Base-by-base conservation (phyloP, 148 eudicot genomes). In the Arbutus unedo region DNA sequence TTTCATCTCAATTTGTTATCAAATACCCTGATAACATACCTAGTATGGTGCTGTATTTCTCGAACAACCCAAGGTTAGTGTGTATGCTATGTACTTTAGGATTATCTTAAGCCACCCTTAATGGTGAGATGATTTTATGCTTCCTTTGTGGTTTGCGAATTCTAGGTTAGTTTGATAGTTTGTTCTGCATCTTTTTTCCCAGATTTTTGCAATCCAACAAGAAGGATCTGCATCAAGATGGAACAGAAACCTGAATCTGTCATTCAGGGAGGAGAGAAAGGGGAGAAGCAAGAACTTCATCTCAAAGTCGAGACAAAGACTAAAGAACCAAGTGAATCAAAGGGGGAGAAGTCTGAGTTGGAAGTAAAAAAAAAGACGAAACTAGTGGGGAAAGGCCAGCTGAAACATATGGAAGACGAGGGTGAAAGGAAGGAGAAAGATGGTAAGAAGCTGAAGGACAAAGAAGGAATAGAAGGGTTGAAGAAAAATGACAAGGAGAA, bases 231-330 rank as follows among this genome's bases (percentile, higher is more conserved):
- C 25, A 16, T 50, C 51, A 54, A 81, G 48, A 70, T 72, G 83
- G 83, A 19, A 21, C 78, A 72, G 54, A 81, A 81, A 55, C 51
- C 68, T 44, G 54, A 41, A 81, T n/a, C 68, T 0, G 59, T 7
- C 54, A 68, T 55, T 6, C 19, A 67, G 23, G 72, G 64, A n/a
- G 59, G 53, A 55, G 79, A 83, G 47, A 54, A 77, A 10, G 81
- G 82, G 70, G 87, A 74, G 74, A 88, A 88, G 82, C 87, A 88
- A 86, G 81, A 88, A 18, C 2, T 79, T 76, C 84, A 88, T 80
- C 66, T 82, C 54, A 82, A 86, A 80, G 86, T 62, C 2, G 86
- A 81, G 88, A 76, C 76, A 67, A 57, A 83, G 57, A 81, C 66
- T 15, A 84, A 77, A 74, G 77, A 67, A 38, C 82, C 84, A 53